These are phyloP conservation scores for Suillus spraguei DNA, from an alignment of 768 basidiomycete species.

Conservation along the genomic window DNA sequence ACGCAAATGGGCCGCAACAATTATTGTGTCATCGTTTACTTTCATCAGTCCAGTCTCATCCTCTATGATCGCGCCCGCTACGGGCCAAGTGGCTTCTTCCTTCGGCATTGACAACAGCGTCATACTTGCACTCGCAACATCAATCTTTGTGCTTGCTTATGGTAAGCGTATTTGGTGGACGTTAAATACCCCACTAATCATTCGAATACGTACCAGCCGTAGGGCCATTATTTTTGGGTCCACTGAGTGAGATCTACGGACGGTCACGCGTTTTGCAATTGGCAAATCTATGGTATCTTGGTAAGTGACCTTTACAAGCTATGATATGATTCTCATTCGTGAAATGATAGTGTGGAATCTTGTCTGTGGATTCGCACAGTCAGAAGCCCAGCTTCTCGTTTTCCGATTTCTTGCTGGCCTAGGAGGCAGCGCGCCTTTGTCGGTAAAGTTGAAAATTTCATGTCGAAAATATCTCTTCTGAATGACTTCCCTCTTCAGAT, in stretches of 20 bases:
- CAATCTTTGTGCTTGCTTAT: constrained; percentile 16
- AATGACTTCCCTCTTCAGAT: constrained; percentile 35
- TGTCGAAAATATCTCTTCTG: neutral
- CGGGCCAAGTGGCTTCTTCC: constrained; percentile 10
- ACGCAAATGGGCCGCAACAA: constrained; percentile 65
- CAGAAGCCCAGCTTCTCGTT: constrained; percentile 56
- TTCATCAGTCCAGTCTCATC: constrained; percentile 73
- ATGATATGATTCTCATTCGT: neutral
- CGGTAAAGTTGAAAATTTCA: constrained; percentile 32
- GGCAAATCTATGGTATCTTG: constrained; percentile 68
- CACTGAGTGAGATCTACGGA: constrained; percentile 73
- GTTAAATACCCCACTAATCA: neutral
- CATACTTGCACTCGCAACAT: too few species aligned
- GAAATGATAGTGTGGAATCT: constrained; percentile 56
- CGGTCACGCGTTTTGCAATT: constrained; percentile 61
- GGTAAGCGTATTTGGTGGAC: constrained; percentile 37
- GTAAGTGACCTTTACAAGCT: constrained; percentile 33
- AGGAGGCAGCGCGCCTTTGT: constrained; percentile 71
- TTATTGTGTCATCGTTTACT: constrained; percentile 67
- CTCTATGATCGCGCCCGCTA: constrained; percentile 73
- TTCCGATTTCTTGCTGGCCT: constrained; percentile 73
- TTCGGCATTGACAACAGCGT: too few species aligned
- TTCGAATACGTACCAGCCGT: constrained; percentile 13
- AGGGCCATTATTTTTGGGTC: constrained; percentile 50
- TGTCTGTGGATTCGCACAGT: constrained; percentile 65